Percentiles rank a stretch among this genome's conserved stretches.
Evolutionary conservation across 129 eudicot species (phyloP).

Genomic region (Dittrichia graveolens): DNA sequence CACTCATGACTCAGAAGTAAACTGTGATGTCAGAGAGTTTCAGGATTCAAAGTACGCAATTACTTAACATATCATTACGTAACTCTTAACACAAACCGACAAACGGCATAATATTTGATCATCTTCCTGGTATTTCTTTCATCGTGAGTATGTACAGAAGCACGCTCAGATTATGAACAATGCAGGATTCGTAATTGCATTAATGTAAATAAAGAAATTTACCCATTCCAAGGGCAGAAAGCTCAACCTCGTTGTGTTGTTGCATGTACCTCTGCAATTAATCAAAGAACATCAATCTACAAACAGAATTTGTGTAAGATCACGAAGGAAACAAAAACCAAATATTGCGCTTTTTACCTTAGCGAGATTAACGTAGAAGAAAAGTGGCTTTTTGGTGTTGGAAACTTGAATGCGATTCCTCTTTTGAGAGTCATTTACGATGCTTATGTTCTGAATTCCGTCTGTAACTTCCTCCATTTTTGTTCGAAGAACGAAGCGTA

Average conservation of each 20-base stretch:
- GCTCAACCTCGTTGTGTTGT: constrained; percentile 83
- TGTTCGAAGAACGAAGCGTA: constrained; percentile 20
- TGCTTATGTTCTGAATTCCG: constrained; percentile 49
- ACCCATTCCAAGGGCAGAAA: constrained; percentile 92
- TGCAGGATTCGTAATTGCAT: neutral
- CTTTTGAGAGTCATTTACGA: constrained; percentile 51
- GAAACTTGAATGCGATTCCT: constrained; percentile 89
- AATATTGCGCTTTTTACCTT: constrained; percentile 42
- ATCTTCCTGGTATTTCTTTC: too few species aligned
- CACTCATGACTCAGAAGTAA: neutral
- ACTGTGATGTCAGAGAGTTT: neutral
- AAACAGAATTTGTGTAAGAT: constrained; percentile 2
- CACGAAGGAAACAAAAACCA: neutral
- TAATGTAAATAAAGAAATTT: constrained; percentile 8
- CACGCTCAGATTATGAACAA: neutral
- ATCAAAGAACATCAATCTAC: constrained; percentile 11
- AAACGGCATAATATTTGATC: neutral
- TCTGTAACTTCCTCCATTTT: constrained; percentile 60
- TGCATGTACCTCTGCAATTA: constrained; percentile 80
- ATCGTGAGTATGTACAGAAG: neutral
- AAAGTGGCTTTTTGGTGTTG: constrained; percentile 78
- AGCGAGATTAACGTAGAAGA: constrained; percentile 90
- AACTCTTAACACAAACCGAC: neutral
- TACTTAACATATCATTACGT: neutral
- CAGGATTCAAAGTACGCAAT: neutral